Evolutionary conservation across 805 yeast genomes (phyloP), one percentile per base, ranked within the genome.

Genomic region (Teunomyces barrocoloradensis): DNA sequence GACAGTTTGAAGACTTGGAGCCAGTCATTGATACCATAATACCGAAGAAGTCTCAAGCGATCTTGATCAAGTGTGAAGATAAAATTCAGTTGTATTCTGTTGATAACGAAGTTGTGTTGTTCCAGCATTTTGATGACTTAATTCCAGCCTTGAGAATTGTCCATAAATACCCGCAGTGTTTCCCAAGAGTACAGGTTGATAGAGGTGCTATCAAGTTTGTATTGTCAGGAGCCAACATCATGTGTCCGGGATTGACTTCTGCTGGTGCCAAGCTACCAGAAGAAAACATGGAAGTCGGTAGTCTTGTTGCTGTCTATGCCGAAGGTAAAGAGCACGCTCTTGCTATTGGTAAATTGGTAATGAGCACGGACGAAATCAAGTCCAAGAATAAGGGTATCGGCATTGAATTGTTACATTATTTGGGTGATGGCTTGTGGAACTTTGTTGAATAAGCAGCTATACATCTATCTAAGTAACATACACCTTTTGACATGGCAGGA

Each of bases 201-300:
- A 79, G 97, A 63, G 98, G 98, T 48, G 98, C 98, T 44, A 91
- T 91, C 64, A 91, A 91, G 67, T 91, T 91, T 61, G 94, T 91
- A 21, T 71, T 91, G n/a, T 85, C 96, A 3, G 98, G 97, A 47
- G 97, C 97, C 25, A 91, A 91, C 61, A 87, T 91, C 60, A 91
- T 91, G 98, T 91, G 97, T 68, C 96, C 96, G 3, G 97, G 97
- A 15, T 76, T 89, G 53, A 89, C 96, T 0, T 83, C 94, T 15
- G 77, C 85, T 2, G 96, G 97, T 36, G 97, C 96, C 17, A 68
- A 70, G 45, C 72, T 90, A 51, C 96, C 97, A 17, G 91, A 84
- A 20, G 84, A 84, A 27, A 80, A 84, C 33, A 63, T 82, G 49
- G 82, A 79, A 36, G 75, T 80, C 55, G 95, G 78, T 45, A 74